A percentile compares a stretch with the other conserved stretches of the same genome.
Conservation (phyloP, 1,139 yeast genomes). For the Pichia sp. region DNA sequence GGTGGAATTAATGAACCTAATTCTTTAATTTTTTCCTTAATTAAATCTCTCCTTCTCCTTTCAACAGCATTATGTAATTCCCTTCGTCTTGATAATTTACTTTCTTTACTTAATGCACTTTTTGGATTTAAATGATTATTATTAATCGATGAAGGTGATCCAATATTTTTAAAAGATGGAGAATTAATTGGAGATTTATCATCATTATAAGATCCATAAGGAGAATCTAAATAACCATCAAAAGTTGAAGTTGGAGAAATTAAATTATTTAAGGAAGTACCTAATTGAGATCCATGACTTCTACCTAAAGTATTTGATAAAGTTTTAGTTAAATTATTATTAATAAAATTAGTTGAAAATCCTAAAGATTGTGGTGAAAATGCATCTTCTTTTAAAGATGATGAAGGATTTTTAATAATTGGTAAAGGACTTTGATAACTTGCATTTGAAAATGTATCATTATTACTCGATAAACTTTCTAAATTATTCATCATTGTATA, state of each 20-base stretch:
- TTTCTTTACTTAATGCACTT: slow-evolving; percentile 57
- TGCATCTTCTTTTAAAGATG: slow-evolving; percentile 18
- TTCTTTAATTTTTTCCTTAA: slow-evolving; percentile 70
- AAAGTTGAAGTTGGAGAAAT: slow-evolving; percentile 29
- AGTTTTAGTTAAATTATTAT: slow-evolving; percentile 6
- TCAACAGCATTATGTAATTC: slow-evolving; percentile 82
- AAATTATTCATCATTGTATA: slow-evolving; percentile 4
- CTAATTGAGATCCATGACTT: slow-evolving; percentile 28
- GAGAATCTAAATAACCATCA: slow-evolving; percentile 30
- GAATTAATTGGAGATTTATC: slow-evolving; percentile 31
- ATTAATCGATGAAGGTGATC: slow-evolving; percentile 30
- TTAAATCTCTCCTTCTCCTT: slow-evolving; percentile 69
- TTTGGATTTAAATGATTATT: slow-evolving; percentile 35
- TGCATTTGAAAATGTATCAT: not conserved
- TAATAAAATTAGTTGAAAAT: slow-evolving; percentile 14
- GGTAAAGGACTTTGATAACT: slow-evolving; percentile 12
- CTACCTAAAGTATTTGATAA: slow-evolving; percentile 14
- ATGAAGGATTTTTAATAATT: slow-evolving; percentile 2
- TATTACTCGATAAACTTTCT: slow-evolving; percentile 1
- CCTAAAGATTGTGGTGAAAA: slow-evolving; percentile 25
- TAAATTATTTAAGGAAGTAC: slow-evolving; percentile 27
- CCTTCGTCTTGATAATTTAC: slow-evolving; percentile 60
- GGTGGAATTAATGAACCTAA: slow-evolving; percentile 70
- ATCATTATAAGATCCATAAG: slow-evolving; percentile 31
- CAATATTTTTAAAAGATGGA: slow-evolving; percentile 30